Evolutionary conservation across 768 basidiomycete genomes (phyloP).

Genomic region (Kockovaella imperatae): DNA sequence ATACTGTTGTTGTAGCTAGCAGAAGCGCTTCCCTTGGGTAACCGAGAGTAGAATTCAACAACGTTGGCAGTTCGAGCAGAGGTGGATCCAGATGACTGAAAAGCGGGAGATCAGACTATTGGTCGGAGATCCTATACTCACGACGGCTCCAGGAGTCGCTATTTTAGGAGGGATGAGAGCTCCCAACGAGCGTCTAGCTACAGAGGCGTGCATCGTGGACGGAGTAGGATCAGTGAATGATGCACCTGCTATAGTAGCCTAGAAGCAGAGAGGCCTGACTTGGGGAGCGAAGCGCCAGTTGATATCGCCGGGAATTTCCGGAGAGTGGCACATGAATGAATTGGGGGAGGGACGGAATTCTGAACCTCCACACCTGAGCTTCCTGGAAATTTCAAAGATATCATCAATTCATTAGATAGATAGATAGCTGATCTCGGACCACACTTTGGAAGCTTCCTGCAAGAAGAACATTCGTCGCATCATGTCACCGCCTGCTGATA

Average conservation of each 20-base stretch:
- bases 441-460: no score
- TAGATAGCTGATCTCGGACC: no score
- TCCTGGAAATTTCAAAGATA: no score
- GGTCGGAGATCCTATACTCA: constrained; percentile 46
- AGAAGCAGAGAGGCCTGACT: not conserved
- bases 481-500: constrained; percentile 40
- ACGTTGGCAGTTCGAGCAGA: constrained; percentile 73
- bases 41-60: constrained; percentile 92
- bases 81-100: constrained; percentile 64
- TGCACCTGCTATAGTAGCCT: not conserved
- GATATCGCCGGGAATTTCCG: no score
- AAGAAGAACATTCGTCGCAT: no score
- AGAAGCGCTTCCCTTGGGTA: constrained; percentile 85
- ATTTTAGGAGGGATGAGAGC: constrained; percentile 90
- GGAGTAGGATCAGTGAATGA: not conserved
- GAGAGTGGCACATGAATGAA: no score
- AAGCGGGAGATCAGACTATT: not conserved
- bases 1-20: constrained; percentile 58
- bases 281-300: no score
- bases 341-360: no score
- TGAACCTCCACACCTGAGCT: no score
- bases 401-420: no score
- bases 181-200: constrained; percentile 74
- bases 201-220: constrained; percentile 64
- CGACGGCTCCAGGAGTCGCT: constrained; percentile 80